Evolutionary conservation across 2,329 filamentous ascomycete species (phyloP).

Genomic region (Periconia sp.): DNA sequence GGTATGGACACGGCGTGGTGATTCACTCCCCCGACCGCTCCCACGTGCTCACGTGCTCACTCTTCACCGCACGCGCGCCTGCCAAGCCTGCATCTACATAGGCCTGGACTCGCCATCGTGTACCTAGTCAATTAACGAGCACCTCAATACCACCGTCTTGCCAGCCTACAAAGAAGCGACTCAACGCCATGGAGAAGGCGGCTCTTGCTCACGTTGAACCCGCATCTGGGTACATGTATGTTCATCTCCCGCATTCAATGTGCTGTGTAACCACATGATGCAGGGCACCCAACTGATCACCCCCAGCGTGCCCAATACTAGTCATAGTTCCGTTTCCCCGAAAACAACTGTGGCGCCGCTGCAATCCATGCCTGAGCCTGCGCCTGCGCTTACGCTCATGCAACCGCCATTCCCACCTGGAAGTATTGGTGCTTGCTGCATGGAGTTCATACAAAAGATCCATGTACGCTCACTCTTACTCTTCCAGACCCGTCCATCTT

Average conservation of each 20-base stretch:
- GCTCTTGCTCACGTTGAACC: not conserved
- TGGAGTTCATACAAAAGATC: constrained; percentile 20
- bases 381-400: not conserved
- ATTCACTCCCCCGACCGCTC: too few species aligned
- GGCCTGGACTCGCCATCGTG: too few species aligned
- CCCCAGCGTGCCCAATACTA: not conserved
- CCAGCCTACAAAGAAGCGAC: not conserved
- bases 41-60: too few species aligned
- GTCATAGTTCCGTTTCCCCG: not conserved
- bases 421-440: constrained; percentile 6
- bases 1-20: too few species aligned
- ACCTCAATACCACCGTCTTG: too few species aligned
- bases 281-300: not conserved
- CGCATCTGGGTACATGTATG: not conserved
- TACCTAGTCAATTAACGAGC: too few species aligned
- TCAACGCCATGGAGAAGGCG: not conserved
- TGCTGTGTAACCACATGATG: not conserved
- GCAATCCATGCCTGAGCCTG: not conserved
- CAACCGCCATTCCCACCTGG: constrained; percentile 1
- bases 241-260: not conserved
- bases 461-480: constrained; percentile 14
- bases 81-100: not conserved
- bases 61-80: not conserved
- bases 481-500: not conserved
- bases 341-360: not conserved